Evolutionary conservation across 805 yeast species (phyloP), one percentile per base, ranked within the genome.

Genomic region (Kluyveromyces wickerhamii): DNA sequence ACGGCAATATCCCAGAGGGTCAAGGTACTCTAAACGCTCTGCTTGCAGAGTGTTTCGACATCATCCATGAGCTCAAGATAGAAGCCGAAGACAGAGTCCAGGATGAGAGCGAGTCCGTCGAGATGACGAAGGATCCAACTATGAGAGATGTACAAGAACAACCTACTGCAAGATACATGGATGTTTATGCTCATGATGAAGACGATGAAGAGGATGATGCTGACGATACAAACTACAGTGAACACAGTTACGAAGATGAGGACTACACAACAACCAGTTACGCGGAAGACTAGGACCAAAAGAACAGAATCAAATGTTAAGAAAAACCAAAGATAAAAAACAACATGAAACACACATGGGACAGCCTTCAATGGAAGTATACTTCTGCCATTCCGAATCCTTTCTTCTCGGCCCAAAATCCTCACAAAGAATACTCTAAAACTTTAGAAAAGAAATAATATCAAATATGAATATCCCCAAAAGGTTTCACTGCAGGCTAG

Each of bases 21-120:
- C 99, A 92, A 60, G 98, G 96, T 5, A 77, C 94, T n/a, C 66
- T 92, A 43, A 87, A 78, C 57, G 95, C 95, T 1, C 62, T 89
- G 38, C 65, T 89, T 33, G 92, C 95, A 3, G 96, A 88, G 55
- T 89, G 97, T 58, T 92, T 86, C 56, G 98, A 92, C 57, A 80
- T 89, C 39, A 69, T 84, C 30, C 92, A 89, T 53, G 98, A 92
- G 62, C 67, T 92, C 57, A 82, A 86, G 53, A 78, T 84, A 22
- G 95, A 87, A 52, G 72, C 82, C 34, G 87, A 82, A 48, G 88
- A 79, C 41, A 66, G 66, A 41, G 75, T 71, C 28, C 62, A 57
- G 21, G 47, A 37, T 9, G 48, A 39, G 10, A 42, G 37, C 17
- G 43, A 36, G 11, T 36, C 43, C 4, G 27, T 39, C 12, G 38